Base-by-base conservation (phyloP, 805 yeast species). In the Hanseniaspora hatyaiensis region DNA sequence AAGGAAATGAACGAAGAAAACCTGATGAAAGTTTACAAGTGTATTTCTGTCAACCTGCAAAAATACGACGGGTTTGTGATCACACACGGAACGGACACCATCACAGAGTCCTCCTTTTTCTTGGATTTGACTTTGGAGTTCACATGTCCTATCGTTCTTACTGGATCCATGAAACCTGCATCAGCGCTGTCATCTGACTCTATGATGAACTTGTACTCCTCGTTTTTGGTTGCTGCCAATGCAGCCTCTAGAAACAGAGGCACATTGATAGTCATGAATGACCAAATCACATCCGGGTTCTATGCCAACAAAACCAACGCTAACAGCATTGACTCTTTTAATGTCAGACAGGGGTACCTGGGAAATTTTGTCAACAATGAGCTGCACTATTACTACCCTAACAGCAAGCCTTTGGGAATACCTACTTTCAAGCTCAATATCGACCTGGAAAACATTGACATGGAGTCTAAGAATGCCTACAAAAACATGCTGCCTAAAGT, bases 161-260 rank as follows among this genome's bases (percentile, higher is more conserved):
- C 82, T 41, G 87, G 87, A 1, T 74, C 82, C 5, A 80, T 80
- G 87, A 70, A 85, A 57, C 87, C 87, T 0, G 73, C 81, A 8
- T 76, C 82, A 3, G 75, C 80, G 33, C 72, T 80, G 34, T 75
- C 82, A 2, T 77, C 82, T 1, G 87, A 80, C 58, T 85, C 85
- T 3, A 79, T 82, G 5, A 78, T 79, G 77, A 80, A 80, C 59
- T 62, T 80, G 51, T 79, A 78, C 56, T 83, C 80, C 55, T 82
- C 84, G 1, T 77, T 78, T 40, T 73, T 74, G 13, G 77, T 79
- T 26, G 82, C 86, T 3, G 67, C 81, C 0, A 63, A 68, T 53
- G 59, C 62, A 23, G 67, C 70, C 47, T 70, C 80, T 13, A 57
- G 67, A 36, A 72, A 75, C 20, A 67, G 87, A 54, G 81, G 84